A percentile compares a stretch with the other conserved stretches of the same genome.
phyloP scores from a whole-genome alignment of 345 rosid genomes.

The Eucalyptus fibrosa region DNA sequence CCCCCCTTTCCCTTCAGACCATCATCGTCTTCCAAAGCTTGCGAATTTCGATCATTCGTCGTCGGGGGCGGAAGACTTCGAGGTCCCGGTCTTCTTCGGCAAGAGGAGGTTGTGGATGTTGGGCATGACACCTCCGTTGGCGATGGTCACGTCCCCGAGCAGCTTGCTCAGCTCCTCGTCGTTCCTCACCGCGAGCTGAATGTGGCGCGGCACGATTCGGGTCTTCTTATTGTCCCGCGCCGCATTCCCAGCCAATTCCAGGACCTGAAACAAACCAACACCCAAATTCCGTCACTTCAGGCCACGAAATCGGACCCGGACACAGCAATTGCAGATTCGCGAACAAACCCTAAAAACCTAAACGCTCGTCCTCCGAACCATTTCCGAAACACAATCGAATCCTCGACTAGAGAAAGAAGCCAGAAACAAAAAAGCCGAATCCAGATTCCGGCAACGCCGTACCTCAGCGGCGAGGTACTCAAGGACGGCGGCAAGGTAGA shows the following conservation, averaged over 20 bases:
- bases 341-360: not conserved
- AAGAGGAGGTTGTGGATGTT: constrained; percentile 92
- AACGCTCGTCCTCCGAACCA: not conserved
- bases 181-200: constrained; percentile 78
- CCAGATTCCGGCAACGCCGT: not conserved
- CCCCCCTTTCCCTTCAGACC: not conserved
- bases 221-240: constrained; percentile 93
- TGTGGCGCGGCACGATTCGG: constrained; percentile 84
- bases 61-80: constrained; percentile 54
- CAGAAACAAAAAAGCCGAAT: not conserved
- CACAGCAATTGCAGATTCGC: not conserved
- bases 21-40: not conserved
- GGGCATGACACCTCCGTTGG: constrained; percentile 96
- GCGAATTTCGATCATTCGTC: constrained; percentile 9
- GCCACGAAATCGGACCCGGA: not conserved
- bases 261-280: constrained; percentile 29
- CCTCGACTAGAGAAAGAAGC: not conserved
- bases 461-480: constrained; percentile 98
- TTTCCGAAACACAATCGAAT: not conserved
- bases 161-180: constrained; percentile 97
- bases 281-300: not conserved
- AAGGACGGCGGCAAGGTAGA: constrained; percentile 90
- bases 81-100: constrained; percentile 76
- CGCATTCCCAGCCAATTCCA: constrained; percentile 85
- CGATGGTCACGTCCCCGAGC: constrained; percentile 87